Base-by-base conservation (phyloP, 2,329 filamentous ascomycete species). In the Diaporthe sp. region DNA sequence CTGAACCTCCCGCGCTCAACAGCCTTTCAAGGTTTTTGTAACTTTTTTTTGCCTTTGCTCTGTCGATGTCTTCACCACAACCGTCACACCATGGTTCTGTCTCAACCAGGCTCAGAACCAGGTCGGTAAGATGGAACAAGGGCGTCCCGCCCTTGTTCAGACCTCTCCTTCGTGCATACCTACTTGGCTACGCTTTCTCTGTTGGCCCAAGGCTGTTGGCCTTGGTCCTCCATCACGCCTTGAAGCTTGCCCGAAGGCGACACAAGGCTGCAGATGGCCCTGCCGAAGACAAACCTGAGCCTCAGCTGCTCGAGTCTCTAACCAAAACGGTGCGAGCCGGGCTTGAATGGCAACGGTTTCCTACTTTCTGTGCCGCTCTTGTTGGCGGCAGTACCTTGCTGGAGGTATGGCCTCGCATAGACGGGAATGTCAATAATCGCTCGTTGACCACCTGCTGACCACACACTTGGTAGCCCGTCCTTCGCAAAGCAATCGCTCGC, bases 301-400 rank as follows among this genome's bases (percentile, higher is more conserved):
- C 79, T 25, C 79, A 81, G 20, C 85, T 87, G 72, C 75, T 81
- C 22, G 81, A 79, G 20, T 84, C 82, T 67, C 80, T 85, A 79
- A 81, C 72, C 72, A 84, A 80, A 58, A 88, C 91, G 74, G 80
- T 92, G 47, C 83, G 83, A 55, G 86, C 86, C 10, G 90, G 89
- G 3, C 82, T 92, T 22, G 89, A 90, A 60, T 83, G 85, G 73
- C 87, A 88, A 76, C 86, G 90, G 12, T 93, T 93, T 79, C 90
- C 91, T 58, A 86, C 90, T 5, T 93, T 93, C 80, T 93, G 91
- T 81, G 91, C 90, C 10, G 85, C 87, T 9, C 83, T 93, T 13
- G 88, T 90, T 53, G 91, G 91, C 47, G 90, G 91, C 53, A 89
- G 88, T 77, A 91, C 90, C 34, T 81, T 92, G n/a, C 81, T 92